Base-by-base conservation (phyloP, 495 filamentous ascomycete genomes). In the Melanomma pulvis-pyrius region DNA sequence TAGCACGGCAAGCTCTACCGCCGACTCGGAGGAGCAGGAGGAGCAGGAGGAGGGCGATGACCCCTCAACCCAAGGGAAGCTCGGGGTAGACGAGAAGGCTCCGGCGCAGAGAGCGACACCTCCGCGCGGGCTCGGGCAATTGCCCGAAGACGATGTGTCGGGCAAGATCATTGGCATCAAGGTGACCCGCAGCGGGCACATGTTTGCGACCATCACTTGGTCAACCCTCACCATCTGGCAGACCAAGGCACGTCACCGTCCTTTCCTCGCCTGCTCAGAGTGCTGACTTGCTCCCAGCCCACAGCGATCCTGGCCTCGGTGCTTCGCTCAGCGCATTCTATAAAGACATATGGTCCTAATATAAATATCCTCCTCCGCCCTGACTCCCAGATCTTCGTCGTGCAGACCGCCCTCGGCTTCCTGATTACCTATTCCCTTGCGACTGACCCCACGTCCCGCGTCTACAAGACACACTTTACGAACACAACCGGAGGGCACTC, bases 361-460 rank as follows among this genome's bases (percentile, higher is more conserved):
- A 83, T 88, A 17, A 86, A 89, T 47, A 83, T 99, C 49, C 81
- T 96, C 17, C 85, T 99, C 63, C 90, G 92, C 59, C 96, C 96
- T 0, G 94, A 98, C 76, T 92, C 91, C 24, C 87, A 89, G 51
- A 94, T 97, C 44, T 85, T 96, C 53, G 91, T 96, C 47, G 86
- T 97, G n/a, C 92, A 96, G 70, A 98, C 96, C 1, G 83, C 85
- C 36, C 78, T 89, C 53, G 92, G 93, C 54, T 98, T 90, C 68
- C 84, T 99, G 25, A 92, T 99, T 63, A 99, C 92, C 25, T 99
- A 98, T 73, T 90, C 93, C 0, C 81, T 99, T 26, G 88, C 90
- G n/a, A 90, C 88, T 8, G 93, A 97, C 72, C 83, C 90, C 26
- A 85, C 88, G 41, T 85, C 89, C 17, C 83, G 86, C 61, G 91